Base-by-base conservation (phyloP, 164 flowering plant genomes). In the Chloranthus sessilifolius region DNA sequence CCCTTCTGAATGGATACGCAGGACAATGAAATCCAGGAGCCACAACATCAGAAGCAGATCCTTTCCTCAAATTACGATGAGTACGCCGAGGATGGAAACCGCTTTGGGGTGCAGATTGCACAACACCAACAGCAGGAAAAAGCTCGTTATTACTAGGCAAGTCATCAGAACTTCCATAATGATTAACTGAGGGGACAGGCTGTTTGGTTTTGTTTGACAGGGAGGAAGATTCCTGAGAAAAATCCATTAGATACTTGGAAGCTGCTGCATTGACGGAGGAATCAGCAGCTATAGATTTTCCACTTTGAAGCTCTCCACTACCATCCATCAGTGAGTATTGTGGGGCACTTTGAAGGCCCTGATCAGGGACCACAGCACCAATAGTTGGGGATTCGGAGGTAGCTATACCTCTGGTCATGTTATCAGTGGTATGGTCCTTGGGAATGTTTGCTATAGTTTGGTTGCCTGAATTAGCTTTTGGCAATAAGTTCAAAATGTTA, bases 1-100 rank as follows among this genome's bases (percentile, higher is more conserved):
- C 60, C 52, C 69, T 69, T 28, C 53, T 68, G 25, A 28, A 43
- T 25, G 58, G 64, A 55, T 28, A 57, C 11, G 14, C 1, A n/a
- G 30, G 44, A 39, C 6, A 33, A 22, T 6, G 23, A 22, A 46
- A 14, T 51, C 12, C 28, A 30, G 45, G 27, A 45, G 57, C 37
- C n/a, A 43, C 3, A 5, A 25, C 41, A 62, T 35, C 44, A 37
- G 58, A 17, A 25, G 47, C 52, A 58, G 46, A 53, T 7, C 40
- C 51, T 27, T 5, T 31, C 28, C 4, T 17, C 12, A 45, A 15
- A 26, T 11, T 14, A 7, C 7, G 14, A 41, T 9, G 21, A 23
- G 6, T 19, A 14, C 21, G 17, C 23, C n/a, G 43, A 28, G 38
- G 27, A 43, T 8, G 16, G 23, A 43, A 20, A 28, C 38, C 53